Evolutionary conservation across 208 protist genomes (phyloP).

Genomic region (Wallacemonas collosoma): DNA sequence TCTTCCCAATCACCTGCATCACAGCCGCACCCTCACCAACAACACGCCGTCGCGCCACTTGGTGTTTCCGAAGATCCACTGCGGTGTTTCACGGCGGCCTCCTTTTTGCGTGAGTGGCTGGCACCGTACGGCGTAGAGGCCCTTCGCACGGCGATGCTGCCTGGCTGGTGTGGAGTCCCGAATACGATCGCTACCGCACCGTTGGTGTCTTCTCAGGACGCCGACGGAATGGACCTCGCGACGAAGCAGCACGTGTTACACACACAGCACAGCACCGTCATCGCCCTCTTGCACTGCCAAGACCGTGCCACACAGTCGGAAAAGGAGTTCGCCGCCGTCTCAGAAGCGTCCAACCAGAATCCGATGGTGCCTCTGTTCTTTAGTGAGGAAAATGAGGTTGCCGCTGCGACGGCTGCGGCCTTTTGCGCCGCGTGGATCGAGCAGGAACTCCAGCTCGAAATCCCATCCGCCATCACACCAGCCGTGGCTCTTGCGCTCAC

Average conservation of each 20-base stretch:
- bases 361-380: constrained; percentile 16
- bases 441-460: constrained; percentile 29
- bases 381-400: constrained; percentile 15
- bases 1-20: background rate
- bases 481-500: background rate
- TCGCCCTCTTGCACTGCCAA: constrained; percentile 42
- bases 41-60: constrained; percentile 6
- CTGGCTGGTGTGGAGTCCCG: background rate
- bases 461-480: constrained; percentile 8
- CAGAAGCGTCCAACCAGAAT: constrained; percentile 3
- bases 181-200: background rate
- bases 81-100: constrained; percentile 16
- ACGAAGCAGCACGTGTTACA: background rate
- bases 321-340: constrained; percentile 5
- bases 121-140: constrained; percentile 23
- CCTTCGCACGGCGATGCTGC: constrained; percentile 11
- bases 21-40: too few relatives aligned
- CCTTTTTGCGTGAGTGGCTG: constrained; percentile 13
- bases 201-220: background rate
- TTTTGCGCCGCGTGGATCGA: constrained; percentile 38
- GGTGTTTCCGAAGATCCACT: constrained; percentile 13
- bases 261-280: constrained; percentile 12
- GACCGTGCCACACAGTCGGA: constrained; percentile 24
- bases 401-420: background rate
- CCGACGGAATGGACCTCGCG: background rate